These are phyloP conservation scores for Lecanosticta acicola DNA, from an alignment of 2,329 filamentous ascomycete species.

Conservation along the genomic window DNA sequence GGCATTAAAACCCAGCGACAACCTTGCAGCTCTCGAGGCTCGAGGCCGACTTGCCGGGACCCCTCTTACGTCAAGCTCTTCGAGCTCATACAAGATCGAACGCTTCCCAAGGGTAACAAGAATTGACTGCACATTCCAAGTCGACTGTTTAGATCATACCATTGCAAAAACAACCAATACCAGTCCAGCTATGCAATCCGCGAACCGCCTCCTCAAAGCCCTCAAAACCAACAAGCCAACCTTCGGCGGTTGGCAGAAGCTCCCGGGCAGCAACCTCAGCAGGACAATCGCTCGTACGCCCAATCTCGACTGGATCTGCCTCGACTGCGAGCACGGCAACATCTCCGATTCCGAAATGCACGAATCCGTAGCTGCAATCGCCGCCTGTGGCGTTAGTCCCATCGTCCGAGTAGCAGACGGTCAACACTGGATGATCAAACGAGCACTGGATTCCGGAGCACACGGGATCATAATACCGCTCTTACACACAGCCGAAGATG, in stretches of 20 bases:
- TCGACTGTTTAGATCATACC: too few relatives aligned
- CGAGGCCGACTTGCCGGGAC: neutral
- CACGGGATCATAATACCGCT: conserved; percentile 53
- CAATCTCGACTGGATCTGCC: conserved; percentile 37
- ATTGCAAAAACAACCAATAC: too few relatives aligned
- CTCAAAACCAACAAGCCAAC: conserved; percentile 46
- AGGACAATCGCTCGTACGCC: conserved; percentile 49
- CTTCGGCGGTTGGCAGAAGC: conserved; percentile 55
- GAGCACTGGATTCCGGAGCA: conserved; percentile 55
- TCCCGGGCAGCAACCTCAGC: conserved; percentile 51
- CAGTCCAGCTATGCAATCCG: conserved; percentile 44
- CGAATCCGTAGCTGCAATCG: conserved; percentile 49
- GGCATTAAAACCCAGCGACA: too few relatives aligned
- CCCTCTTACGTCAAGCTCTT: neutral
- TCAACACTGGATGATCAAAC: conserved; percentile 58
- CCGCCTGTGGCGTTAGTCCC: conserved; percentile 40
- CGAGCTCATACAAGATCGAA: neutral
- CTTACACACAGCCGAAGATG: conserved; percentile 38
- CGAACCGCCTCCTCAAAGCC: conserved; percentile 49
- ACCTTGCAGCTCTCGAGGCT: neutral
- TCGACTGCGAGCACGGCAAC: conserved; percentile 55
- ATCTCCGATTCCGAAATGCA: conserved; percentile 52
- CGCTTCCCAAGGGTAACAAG: too few relatives aligned
- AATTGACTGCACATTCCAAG: too few relatives aligned
- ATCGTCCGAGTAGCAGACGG: conserved; percentile 49